phyloP scores from a whole-genome alignment of 768 basidiomycete genomes.

The Coprinopsis sp. region DNA sequence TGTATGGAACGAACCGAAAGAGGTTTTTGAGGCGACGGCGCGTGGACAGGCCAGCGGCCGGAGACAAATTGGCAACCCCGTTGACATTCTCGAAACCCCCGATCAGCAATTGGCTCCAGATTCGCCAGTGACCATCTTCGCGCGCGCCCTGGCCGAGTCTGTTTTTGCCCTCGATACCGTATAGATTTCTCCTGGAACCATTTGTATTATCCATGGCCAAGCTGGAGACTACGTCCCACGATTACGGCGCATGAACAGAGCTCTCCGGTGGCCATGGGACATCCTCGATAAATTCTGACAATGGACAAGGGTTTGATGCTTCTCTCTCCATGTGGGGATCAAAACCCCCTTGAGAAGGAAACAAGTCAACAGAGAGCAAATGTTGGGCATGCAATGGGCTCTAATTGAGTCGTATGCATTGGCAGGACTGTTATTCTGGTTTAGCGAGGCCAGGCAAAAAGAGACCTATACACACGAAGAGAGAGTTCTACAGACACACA shows the following conservation, averaged over 20 bases:
- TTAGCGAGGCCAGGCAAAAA: no score
- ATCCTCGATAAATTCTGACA: not conserved
- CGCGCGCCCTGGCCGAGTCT: not conserved
- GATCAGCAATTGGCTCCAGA: not conserved
- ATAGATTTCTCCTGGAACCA: not conserved
- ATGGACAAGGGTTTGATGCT: not conserved
- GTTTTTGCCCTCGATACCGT: not conserved
- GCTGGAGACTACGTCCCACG: conserved; percentile 25
- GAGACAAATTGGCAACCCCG: not conserved
- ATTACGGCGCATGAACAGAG: conserved; percentile 29
- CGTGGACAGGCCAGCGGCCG: not conserved
- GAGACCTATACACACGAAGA: no score
- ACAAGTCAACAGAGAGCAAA: no score
- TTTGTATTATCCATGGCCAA: not conserved
- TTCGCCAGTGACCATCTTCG: conserved; percentile 7
- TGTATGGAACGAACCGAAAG: no score
- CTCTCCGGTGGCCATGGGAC: conserved; percentile 9
- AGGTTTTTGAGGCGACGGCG: no score
- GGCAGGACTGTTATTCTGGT: no score
- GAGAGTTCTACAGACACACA: not conserved
- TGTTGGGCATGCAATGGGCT: no score
- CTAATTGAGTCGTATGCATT: no score
- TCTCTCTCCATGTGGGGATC: conserved; percentile 1
- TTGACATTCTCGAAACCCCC: conserved; percentile 5
- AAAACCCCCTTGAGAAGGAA: no score